Percentiles rank a stretch among this genome's conserved stretches.
Conservation (phyloP, 371 early-diverging fungal species). For the Mucor plumbeus region DNA sequence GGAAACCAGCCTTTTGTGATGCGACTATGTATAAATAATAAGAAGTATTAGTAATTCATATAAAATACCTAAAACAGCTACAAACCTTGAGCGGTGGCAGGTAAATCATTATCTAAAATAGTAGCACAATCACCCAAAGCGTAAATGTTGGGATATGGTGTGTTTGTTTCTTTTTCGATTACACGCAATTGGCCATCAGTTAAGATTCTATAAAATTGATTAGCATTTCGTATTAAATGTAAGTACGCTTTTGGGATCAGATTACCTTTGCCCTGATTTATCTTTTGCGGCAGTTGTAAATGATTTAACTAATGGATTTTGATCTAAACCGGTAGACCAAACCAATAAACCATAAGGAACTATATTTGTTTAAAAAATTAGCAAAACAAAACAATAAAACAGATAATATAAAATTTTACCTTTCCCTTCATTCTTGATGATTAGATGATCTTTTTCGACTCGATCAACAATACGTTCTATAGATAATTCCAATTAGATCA, state of each 20-base stretch:
- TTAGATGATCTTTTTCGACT: slow-evolving; percentile 52
- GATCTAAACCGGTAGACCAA: slow-evolving; percentile 78
- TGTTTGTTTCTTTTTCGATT: slow-evolving; percentile 48
- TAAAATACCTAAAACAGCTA: neutral
- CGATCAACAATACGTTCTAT: slow-evolving; percentile 48
- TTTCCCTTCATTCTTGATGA: slow-evolving; percentile 56
- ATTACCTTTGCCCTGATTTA: slow-evolving; percentile 35
- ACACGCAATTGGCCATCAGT: slow-evolving; percentile 73
- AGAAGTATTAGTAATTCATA: neutral
- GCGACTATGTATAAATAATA: slow-evolving; percentile 54
- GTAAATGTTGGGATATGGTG: slow-evolving; percentile 54
- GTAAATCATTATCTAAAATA: slow-evolving; percentile 63
- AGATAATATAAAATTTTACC: slow-evolving; percentile 23
- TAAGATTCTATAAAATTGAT: slow-evolving; percentile 45
- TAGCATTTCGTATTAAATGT: neutral
- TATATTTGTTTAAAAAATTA: neutral
- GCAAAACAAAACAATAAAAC: neutral
- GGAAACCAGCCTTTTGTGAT: slow-evolving; percentile 74
- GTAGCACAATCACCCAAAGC: slow-evolving; percentile 86
- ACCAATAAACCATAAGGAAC: slow-evolving; percentile 66
- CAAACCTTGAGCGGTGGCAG: slow-evolving; percentile 75
- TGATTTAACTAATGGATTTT: slow-evolving; percentile 62
- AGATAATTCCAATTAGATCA: neutral
- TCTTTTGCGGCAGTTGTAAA: slow-evolving; percentile 51
- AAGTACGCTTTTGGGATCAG: too few relatives aligned